phyloP scores from a whole-genome alignment of 1,284 basidiomycete genomes.

The Irpex sp. region DNA sequence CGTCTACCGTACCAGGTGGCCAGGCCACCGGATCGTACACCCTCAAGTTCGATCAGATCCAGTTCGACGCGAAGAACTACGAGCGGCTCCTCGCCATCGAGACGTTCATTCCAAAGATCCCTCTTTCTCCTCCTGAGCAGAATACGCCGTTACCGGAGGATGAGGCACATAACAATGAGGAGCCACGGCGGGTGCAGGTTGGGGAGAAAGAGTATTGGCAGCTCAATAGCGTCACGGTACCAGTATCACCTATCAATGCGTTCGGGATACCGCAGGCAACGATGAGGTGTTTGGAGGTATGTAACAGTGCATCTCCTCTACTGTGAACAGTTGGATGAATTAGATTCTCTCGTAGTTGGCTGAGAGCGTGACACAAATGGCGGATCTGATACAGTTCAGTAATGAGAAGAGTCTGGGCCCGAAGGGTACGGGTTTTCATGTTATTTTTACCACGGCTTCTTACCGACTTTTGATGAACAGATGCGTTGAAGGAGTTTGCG shows the following conservation, averaged over 20 bases:
- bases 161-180: conserved; percentile 21
- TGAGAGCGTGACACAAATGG: conserved; percentile 73
- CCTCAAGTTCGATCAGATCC: conserved; percentile 64
- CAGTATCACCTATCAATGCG: conserved; percentile 76
- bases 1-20: conserved; percentile 12
- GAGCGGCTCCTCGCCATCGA: conserved; percentile 69
- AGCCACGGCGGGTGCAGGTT: conserved; percentile 25
- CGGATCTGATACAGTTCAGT: conserved; percentile 68
- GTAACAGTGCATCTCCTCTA: background rate
- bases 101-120: conserved; percentile 41
- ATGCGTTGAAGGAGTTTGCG: conserved; percentile 42
- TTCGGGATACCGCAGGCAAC: conserved; percentile 83
- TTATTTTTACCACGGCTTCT: background rate
- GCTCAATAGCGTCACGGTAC: conserved; percentile 59
- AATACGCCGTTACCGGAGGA: conserved; percentile 31
- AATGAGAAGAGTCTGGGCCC: conserved; percentile 52
- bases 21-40: conserved; percentile 13
- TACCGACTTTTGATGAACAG: conserved; percentile 24
- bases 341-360: conserved; percentile 45
- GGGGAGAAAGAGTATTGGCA: conserved; percentile 50
- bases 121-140: conserved; percentile 35
- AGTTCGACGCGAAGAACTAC: conserved; percentile 64
- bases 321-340: background rate
- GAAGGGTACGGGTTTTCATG: conserved; percentile 43
- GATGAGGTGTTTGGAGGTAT: conserved; percentile 79